Base-by-base conservation (phyloP, 495 filamentous ascomycete genomes). In the Glarea lozoyensis region DNA sequence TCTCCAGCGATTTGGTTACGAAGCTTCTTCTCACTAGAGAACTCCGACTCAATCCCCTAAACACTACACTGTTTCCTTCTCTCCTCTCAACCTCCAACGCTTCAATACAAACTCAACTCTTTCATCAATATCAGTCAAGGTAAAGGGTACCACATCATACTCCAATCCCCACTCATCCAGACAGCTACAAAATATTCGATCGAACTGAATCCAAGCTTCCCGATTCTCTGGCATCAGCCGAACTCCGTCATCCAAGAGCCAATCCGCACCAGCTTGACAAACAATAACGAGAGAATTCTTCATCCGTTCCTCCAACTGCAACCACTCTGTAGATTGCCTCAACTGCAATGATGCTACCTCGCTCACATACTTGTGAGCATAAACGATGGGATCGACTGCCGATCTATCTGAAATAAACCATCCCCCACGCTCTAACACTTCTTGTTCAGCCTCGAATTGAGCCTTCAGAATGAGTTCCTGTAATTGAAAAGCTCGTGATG, bases 341-440 rank as follows among this genome's bases (percentile, higher is more conserved):
- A 72, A 50, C 10, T 27, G 30, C 2, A 50, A 20, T 4, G 55
- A 56, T 2, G 53, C 62, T 2, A 54, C 60, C 9, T 49, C 31
- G 12, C 66, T 56, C 11, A 62, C 62, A 42, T 66, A 66, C 4
- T 56, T 57, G 17, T 43, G 34, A 10, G 67, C 59, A 45, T 74
- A 75, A 12, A 64, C 60, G 12, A 75, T 47, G 10, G 70, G 65
- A 42, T 75, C 72, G 4, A 70, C 37, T 1, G 60, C 69, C 4
- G 72, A 75, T 5, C 72, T 59, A 49, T 74, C 72, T 0, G 71
- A 69, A 40, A 75, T 61, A 50, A 67, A 66, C 67, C 70, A 72
- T 17, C 24, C 33, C 6, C 33, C 29, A 9, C 31, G 22, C 10
- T 20, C 11, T 2, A 51, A 36, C 2, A 41, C 45, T 2, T 44